phyloP scores from a whole-genome alignment of 2,329 filamentous ascomycete species.

The Colletotrichum trifolii region DNA sequence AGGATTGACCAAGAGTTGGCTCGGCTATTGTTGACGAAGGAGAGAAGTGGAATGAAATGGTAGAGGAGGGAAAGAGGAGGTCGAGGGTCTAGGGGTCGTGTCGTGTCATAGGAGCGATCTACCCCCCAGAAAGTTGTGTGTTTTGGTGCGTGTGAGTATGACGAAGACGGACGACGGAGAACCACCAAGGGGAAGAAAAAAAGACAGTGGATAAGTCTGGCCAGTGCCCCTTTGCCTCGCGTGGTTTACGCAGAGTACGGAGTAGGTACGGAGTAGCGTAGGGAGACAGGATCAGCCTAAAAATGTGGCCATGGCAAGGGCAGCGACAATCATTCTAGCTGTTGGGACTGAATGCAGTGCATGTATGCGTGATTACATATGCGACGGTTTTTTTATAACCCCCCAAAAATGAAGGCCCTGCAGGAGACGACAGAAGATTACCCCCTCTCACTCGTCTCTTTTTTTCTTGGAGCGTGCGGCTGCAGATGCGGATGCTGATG shows the following conservation, averaged over 20 bases:
- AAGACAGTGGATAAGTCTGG: not conserved
- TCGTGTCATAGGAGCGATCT: conserved; percentile 7
- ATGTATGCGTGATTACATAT: no score
- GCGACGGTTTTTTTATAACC: no score
- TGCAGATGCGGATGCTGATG: conserved; percentile 18
- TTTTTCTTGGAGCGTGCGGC: not conserved
- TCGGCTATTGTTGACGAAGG: conserved; percentile 4
- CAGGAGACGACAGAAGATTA: conserved; percentile 17
- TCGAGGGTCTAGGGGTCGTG: not conserved
- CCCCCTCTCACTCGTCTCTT: not conserved
- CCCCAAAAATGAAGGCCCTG: conserved; percentile 9
- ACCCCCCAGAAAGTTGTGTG: conserved; percentile 7
- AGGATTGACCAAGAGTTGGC: conserved; percentile 3
- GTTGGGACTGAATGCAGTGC: no score
- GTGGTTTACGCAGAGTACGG: not conserved
- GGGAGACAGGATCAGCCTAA: no score
- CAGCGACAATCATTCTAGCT: no score
- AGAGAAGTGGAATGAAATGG: conserved; percentile 1
- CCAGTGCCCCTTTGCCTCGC: no score
- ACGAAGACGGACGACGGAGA: conserved; percentile 3
- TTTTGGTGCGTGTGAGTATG: not conserved
- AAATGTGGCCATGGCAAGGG: no score
- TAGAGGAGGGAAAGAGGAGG: conserved; percentile 3
- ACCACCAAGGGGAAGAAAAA: not conserved
- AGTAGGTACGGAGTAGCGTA: not conserved